phyloP scores from a whole-genome alignment of 345 rosid species.

The Salix dunnii region DNA sequence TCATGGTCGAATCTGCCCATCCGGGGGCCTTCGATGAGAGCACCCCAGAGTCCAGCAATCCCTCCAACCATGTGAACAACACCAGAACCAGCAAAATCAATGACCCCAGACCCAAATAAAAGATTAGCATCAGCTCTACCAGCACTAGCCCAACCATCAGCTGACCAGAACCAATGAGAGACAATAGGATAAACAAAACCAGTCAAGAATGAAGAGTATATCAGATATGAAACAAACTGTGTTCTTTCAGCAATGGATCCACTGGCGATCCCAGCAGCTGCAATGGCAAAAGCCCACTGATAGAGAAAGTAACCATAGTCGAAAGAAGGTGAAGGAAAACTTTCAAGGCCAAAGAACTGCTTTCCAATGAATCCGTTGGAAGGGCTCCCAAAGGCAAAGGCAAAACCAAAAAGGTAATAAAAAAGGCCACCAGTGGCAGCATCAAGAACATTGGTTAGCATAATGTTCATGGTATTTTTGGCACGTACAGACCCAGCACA shows the following conservation, averaged over 20 bases:
- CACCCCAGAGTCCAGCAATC: slow-evolving; percentile 46
- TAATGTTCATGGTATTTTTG: slow-evolving; percentile 22
- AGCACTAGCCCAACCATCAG: slow-evolving; percentile 44
- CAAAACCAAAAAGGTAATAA: slow-evolving; percentile 34
- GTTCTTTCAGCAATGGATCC: slow-evolving; percentile 34
- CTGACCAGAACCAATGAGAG: slow-evolving; percentile 46
- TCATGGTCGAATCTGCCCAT: slow-evolving; percentile 31
- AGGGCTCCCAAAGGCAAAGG: slow-evolving; percentile 40
- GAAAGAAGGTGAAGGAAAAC: slow-evolving; percentile 17
- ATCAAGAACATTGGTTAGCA: slow-evolving; percentile 45
- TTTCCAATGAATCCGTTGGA: slow-evolving; percentile 39
- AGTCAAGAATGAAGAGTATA: slow-evolving; percentile 41
- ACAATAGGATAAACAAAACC: slow-evolving; percentile 43
- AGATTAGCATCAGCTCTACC: slow-evolving; percentile 22
- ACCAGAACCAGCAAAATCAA: slow-evolving; percentile 44
- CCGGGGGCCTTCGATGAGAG: slow-evolving; percentile 39
- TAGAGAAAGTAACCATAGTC: slow-evolving; percentile 34
- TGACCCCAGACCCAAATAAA: slow-evolving; percentile 35
- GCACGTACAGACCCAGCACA: slow-evolving; percentile 49
- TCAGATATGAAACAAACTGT: slow-evolving; percentile 11
- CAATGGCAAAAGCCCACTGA: slow-evolving; percentile 50
- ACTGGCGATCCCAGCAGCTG: slow-evolving; percentile 48
- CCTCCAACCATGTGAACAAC: slow-evolving; percentile 48
- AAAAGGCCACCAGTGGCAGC: slow-evolving; percentile 44
- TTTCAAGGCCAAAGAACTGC: slow-evolving; percentile 29